Conservation (phyloP, 1,284 basidiomycete species). For the Ceratobasidium papillatum region DNA sequence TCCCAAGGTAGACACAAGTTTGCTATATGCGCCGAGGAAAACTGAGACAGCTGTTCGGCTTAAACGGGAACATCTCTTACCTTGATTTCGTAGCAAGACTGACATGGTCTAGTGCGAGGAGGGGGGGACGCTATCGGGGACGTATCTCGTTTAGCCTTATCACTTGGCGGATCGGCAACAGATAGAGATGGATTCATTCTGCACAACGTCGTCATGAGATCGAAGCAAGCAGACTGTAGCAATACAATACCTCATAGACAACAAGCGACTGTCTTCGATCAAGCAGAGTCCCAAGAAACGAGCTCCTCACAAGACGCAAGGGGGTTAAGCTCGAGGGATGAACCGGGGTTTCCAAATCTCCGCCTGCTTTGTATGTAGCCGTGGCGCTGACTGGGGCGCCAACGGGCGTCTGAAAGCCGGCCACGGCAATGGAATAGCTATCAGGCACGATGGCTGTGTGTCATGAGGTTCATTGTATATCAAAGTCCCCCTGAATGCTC, state of each 20-base stretch:
- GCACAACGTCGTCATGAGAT: neutral
- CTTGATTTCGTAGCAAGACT: constrained; percentile 16
- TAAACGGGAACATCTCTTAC: neutral
- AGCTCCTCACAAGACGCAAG: neutral
- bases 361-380: constrained; percentile 31
- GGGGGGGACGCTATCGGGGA: neutral
- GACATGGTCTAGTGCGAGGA: neutral
- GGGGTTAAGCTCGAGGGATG: neutral
- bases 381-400: neutral
- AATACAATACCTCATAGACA: neutral
- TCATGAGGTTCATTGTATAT: constrained; percentile 3
- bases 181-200: neutral
- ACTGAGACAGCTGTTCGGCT: neutral
- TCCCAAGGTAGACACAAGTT: neutral
- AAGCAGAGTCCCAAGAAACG: neutral
- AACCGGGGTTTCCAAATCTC: constrained; percentile 21
- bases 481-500: neutral
- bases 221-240: neutral
- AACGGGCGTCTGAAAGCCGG: constrained; percentile 27
- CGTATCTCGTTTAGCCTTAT: neutral
- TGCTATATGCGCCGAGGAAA: neutral
- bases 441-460: constrained; percentile 38
- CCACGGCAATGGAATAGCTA: neutral
- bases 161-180: neutral
- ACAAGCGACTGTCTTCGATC: neutral